Base-by-base conservation (phyloP, 345 rosid genomes). In the Xanthoceras sorbifolium region DNA sequence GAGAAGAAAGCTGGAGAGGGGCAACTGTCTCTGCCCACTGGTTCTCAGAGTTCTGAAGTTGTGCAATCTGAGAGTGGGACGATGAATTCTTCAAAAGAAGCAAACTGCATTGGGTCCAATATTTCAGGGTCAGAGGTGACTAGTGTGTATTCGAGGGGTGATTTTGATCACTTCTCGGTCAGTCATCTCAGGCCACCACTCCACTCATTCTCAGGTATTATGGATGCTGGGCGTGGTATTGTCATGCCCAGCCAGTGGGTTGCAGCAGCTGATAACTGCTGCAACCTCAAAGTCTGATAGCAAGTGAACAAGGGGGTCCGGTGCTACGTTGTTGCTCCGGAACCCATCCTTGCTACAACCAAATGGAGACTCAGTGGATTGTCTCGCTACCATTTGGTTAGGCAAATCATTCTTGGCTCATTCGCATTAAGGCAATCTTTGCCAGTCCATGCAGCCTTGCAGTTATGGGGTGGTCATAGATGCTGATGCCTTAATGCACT, bases 341-440 rank as follows among this genome's bases (percentile, higher is more conserved):
- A 46, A 70, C 74, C 74, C 80, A 25, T 68, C 81, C 72, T 76
- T 66, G 65, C 64, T 14, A 76, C 88, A 80, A 73, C 86, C 92
- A 75, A 72, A 79, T 82, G 77, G 82, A 76, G 77, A 72, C 44
- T 67, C 67, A 34, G 64, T 66, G 80, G 84, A 68, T 79, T 17
- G 81, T 61, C 80, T 81, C 9, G 68, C 69, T 20, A 12, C 84
- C 72, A 72, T 84, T 87, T 83, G 94, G 87, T 86, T 78, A 86
- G 99, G 99, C 99, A 93, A 93, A 59, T 93, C 99, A 92, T 96
- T 92, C 97, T 96, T 96, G 92, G 92, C 92, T 89, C 87, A 77
- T 31, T 20, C 10, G 76, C 80, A 70, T 83, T 75, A 60, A 68
- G 79, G 86, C 23, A 63, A 52, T 77, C 83, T 64, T 67, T 73